A percentile compares a stretch with the other conserved stretches of the same genome.
phyloP scores from a whole-genome alignment of 768 basidiomycete genomes.

The Podaxis sp. region DNA sequence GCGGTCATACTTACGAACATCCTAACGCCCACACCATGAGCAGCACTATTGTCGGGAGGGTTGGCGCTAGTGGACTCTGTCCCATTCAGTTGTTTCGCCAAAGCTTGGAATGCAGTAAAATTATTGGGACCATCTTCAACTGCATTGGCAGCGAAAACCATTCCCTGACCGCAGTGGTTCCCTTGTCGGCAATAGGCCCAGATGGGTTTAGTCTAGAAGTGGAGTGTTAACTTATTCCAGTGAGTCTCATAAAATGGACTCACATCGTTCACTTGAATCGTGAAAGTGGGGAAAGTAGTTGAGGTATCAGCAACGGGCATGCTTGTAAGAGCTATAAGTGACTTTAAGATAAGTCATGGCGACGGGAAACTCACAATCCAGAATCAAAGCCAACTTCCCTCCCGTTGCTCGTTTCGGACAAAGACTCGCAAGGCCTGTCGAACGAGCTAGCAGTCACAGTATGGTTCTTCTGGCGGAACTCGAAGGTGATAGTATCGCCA shows the following conservation, averaged over 20 bases:
- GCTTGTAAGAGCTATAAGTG: conserved; percentile 24
- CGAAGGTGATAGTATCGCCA: conserved; percentile 49
- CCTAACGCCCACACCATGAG: not conserved
- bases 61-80: conserved; percentile 24
- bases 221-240: not conserved
- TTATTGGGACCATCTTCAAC: conserved; percentile 46
- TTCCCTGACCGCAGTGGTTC: conserved; percentile 53
- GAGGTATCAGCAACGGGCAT: conserved; percentile 44
- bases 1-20: not conserved
- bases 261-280: conserved; percentile 53
- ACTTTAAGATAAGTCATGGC: not conserved
- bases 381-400: conserved; percentile 45
- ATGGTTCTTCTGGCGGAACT: conserved; percentile 50
- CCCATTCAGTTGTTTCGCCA: conserved; percentile 43
- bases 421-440: conserved; percentile 38
- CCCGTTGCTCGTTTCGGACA: conserved; percentile 41
- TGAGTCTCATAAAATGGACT: conserved; percentile 15
- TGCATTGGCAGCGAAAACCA: conserved; percentile 65
- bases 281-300: conserved; percentile 49
- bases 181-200: conserved; percentile 62
- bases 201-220: conserved; percentile 35
- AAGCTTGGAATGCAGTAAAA: conserved; percentile 50
- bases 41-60: not conserved
- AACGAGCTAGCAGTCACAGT: conserved; percentile 43
- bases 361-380: conserved; percentile 34